These are phyloP conservation scores for Sclerotiophoma versabilis DNA, from an alignment of 2,329 filamentous ascomycete genomes.

Conservation along the genomic window DNA sequence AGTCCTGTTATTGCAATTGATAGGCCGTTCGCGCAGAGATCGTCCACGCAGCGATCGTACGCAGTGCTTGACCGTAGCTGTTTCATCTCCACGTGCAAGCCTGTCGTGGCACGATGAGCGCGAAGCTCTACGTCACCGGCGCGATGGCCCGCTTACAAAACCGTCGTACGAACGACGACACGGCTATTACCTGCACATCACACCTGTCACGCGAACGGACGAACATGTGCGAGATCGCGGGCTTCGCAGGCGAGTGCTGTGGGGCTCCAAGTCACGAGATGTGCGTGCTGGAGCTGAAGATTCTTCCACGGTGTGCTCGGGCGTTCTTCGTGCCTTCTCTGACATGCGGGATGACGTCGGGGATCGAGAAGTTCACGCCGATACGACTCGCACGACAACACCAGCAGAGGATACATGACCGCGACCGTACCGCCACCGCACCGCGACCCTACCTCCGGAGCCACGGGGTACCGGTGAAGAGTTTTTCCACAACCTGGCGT, in stretches of 20 bases:
- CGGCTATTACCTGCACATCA: background rate
- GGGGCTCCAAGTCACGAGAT: background rate
- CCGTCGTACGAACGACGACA: slow-evolving; percentile 2
- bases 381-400: slow-evolving; percentile 1
- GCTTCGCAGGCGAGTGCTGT: slow-evolving; percentile 2
- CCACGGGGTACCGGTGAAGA: background rate
- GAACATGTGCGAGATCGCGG: background rate
- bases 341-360: slow-evolving; percentile 14
- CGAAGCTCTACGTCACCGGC: too few relatives aligned
- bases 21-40: too few relatives aligned
- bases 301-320: slow-evolving; percentile 3
- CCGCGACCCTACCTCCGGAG: background rate
- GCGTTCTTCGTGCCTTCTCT: slow-evolving; percentile 10
- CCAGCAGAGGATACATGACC: background rate
- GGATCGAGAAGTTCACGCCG: background rate
- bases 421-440: background rate
- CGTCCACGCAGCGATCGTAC: too few relatives aligned
- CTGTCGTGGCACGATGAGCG: too few relatives aligned
- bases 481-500: background rate
- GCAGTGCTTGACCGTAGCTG: too few relatives aligned
- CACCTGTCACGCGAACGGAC: background rate
- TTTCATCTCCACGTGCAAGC: background rate
- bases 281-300: background rate
- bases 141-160: background rate
- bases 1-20: too few relatives aligned